These are phyloP conservation scores for Fusarium setosum DNA, from an alignment of 2,329 filamentous ascomycete genomes.

Conservation along the genomic window DNA sequence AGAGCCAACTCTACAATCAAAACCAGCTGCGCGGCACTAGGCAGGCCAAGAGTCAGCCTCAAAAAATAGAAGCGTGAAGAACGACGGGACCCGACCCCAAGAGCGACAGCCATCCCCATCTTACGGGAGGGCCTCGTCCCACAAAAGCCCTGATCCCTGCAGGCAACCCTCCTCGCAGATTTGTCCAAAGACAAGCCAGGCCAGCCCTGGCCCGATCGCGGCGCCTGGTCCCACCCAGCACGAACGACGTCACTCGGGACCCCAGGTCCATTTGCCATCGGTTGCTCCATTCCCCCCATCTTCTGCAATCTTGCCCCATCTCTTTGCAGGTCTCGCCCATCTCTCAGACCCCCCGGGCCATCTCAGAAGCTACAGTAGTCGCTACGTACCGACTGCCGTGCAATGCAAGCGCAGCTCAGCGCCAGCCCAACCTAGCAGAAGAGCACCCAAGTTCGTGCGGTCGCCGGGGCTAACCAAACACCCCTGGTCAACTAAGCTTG, in stretches of 20 bases:
- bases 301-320: constrained; percentile 19
- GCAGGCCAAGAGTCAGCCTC: constrained; percentile 15
- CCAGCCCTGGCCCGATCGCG: constrained; percentile 31
- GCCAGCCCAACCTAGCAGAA: background rate
- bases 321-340: constrained; percentile 26
- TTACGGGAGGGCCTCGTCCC: constrained; percentile 13
- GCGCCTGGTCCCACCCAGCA: constrained; percentile 17
- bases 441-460: constrained; percentile 2
- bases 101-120: constrained; percentile 10
- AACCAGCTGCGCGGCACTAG: constrained; percentile 6
- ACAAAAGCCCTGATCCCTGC: constrained; percentile 21
- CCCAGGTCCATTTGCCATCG: constrained; percentile 30
- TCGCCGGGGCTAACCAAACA: constrained; percentile 3
- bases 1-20: constrained; percentile 1
- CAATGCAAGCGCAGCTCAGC: constrained; percentile 11
- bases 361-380: constrained; percentile 22
- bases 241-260: constrained; percentile 36
- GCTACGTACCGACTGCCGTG: constrained; percentile 28
- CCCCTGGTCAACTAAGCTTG: constrained; percentile 13
- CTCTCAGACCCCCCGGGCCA: constrained; percentile 4
- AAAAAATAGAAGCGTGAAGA: constrained; percentile 10
- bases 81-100: constrained; percentile 25
- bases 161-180: constrained; percentile 19
- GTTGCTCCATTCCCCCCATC: constrained; percentile 22
- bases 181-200: constrained; percentile 7